Percentiles rank a stretch among this genome's conserved stretches.
Conservation (phyloP, 2,329 filamentous ascomycete species). For the Chalaropsis thielavioides region DNA sequence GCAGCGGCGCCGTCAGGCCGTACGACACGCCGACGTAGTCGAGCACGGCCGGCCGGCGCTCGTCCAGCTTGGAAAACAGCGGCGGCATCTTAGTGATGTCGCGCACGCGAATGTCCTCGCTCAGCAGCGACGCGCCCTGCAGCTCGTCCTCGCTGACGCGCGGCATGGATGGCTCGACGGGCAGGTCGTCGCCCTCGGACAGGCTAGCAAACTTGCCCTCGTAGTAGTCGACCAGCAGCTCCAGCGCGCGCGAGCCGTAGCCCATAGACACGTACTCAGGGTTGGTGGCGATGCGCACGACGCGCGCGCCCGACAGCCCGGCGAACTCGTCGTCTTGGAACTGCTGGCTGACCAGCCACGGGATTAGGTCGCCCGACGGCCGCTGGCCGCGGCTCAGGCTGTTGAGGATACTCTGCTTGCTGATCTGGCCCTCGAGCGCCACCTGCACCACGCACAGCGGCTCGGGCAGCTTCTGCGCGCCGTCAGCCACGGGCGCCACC, state of each 20-base stretch:
- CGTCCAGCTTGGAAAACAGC: slow-evolving; percentile 74
- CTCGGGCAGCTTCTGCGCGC: slow-evolving; percentile 67
- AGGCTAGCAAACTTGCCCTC: slow-evolving; percentile 82
- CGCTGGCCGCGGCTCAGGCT: slow-evolving; percentile 78
- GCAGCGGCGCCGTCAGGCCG: slow-evolving; percentile 70
- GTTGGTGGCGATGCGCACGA: slow-evolving; percentile 92
- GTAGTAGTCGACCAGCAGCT: slow-evolving; percentile 83
- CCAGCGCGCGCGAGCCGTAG: slow-evolving; percentile 77
- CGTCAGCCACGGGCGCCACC: slow-evolving; percentile 68
- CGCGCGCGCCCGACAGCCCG: slow-evolving; percentile 73
- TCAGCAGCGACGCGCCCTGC: slow-evolving; percentile 53
- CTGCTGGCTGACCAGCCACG: slow-evolving; percentile 94
- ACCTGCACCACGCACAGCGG: slow-evolving; percentile 92
- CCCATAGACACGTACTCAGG: slow-evolving; percentile 88
- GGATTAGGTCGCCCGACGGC: slow-evolving; percentile 84
- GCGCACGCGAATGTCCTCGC: slow-evolving; percentile 78
- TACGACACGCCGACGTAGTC: slow-evolving; percentile 96
- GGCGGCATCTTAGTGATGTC: slow-evolving; percentile 89
- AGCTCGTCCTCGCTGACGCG: slow-evolving; percentile 74
- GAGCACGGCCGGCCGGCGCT: slow-evolving; percentile 62
- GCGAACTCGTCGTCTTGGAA: slow-evolving; percentile 98
- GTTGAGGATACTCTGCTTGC: slow-evolving; percentile 79
- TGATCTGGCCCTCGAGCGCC: slow-evolving; percentile 87
- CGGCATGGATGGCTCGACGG: slow-evolving; percentile 47
- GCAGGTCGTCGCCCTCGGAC: slow-evolving; percentile 50